Percentiles rank a stretch among this genome's conserved stretches.
Conservation (phyloP, 768 basidiomycete genomes). For the Serendipita sp. region DNA sequence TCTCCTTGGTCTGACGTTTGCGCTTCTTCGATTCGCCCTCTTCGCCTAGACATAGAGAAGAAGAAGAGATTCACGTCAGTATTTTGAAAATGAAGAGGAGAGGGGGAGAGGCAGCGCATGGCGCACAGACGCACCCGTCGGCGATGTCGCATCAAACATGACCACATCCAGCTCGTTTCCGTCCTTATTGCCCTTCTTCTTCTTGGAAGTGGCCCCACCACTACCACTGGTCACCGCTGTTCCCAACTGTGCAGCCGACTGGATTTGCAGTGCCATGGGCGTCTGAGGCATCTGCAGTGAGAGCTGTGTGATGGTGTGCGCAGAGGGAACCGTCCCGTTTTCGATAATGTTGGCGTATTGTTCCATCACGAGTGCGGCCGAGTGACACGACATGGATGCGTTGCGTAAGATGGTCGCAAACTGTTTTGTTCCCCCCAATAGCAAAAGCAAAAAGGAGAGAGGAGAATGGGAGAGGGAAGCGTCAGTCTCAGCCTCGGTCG, state of each 20-base stretch:
- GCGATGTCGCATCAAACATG: background rate
- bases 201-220: background rate
- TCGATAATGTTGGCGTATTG: background rate
- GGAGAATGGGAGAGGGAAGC: background rate
- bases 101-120: too few relatives aligned
- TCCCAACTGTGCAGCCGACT: background rate
- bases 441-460: background rate
- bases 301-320: background rate
- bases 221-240: background rate
- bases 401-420: background rate
- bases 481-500: background rate
- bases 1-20: slow-evolving; percentile 34
- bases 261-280: too few relatives aligned
- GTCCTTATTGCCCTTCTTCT: background rate
- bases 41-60: too few relatives aligned
- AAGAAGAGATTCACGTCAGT: too few relatives aligned
- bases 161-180: background rate
- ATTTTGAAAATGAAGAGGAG: too few relatives aligned
- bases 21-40: slow-evolving; percentile 31
- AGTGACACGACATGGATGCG: background rate
- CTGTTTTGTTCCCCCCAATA: background rate
- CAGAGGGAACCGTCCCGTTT: background rate
- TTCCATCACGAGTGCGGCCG: background rate
- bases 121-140: background rate
- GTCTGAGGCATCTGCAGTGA: background rate